Conservation (phyloP, 2,329 filamentous ascomycete species). For the Colletotrichum tofieldiae region DNA sequence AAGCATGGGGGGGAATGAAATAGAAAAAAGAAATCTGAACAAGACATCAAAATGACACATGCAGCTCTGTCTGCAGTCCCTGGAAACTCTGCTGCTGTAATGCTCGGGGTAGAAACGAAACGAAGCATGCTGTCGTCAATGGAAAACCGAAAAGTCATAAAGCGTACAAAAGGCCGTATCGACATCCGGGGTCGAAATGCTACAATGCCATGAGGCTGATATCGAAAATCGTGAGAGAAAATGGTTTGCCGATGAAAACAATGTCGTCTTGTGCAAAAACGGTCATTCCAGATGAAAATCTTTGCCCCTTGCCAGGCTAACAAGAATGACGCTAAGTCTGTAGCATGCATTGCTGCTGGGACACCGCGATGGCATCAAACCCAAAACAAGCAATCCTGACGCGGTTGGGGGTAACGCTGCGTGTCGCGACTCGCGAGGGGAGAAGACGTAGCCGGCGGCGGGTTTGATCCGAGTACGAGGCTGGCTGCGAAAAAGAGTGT, state of each 20-base stretch:
- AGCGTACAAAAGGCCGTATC: slow-evolving; percentile 37
- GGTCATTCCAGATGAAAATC: neutral
- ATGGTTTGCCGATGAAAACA: slow-evolving; percentile 17
- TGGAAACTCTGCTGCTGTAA: slow-evolving; percentile 16
- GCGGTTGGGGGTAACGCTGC: neutral
- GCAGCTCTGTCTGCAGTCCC: slow-evolving; percentile 2
- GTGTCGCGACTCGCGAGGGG: neutral
- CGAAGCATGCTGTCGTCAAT: slow-evolving; percentile 20
- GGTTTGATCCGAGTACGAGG: neutral
- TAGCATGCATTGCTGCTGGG: slow-evolving; percentile 11
- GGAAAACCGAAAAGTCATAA: slow-evolving; percentile 33
- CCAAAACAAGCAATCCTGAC: neutral
- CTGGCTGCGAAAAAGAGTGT: neutral
- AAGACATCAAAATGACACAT: slow-evolving; percentile 9
- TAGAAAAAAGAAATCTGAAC: neutral
- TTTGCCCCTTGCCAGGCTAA: slow-evolving; percentile 10
- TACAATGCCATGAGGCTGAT: slow-evolving; percentile 3
- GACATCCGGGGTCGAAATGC: slow-evolving; percentile 10
- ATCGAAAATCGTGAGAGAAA: slow-evolving; percentile 9
- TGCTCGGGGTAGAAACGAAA: slow-evolving; percentile 15
- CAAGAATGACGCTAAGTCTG: slow-evolving; percentile 13
- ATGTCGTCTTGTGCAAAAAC: slow-evolving; percentile 18
- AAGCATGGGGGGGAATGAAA: neutral
- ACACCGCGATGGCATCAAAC: slow-evolving; percentile 6
- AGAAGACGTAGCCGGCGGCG: neutral